Conservation (phyloP, 257 asterid genomes). For the Solanum arcanum region DNA sequence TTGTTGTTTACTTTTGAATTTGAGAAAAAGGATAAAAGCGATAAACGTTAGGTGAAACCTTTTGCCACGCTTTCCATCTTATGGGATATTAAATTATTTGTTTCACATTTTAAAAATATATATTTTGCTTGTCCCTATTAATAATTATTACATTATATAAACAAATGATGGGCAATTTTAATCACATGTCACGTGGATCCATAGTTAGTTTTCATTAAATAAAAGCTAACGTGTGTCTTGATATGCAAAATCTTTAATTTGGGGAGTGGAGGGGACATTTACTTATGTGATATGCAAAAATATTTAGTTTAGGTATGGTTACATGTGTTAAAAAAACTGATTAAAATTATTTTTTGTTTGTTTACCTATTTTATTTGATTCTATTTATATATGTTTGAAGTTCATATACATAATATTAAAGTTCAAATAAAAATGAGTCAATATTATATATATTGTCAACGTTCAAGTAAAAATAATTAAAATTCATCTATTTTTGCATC, state of each 20-base stretch:
- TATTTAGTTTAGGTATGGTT: too few relatives aligned
- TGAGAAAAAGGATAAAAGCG: background rate
- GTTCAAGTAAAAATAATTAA: too few relatives aligned
- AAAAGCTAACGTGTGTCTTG: background rate
- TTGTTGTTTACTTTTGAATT: background rate
- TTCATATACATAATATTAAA: too few relatives aligned
- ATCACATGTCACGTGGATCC: conserved; percentile 30
- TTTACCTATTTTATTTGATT: too few relatives aligned
- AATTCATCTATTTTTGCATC: too few relatives aligned
- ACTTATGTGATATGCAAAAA: background rate
- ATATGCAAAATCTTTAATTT: too few relatives aligned
- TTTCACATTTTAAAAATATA: background rate
- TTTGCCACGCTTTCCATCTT: background rate
- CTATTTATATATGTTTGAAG: background rate
- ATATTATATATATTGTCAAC: too few relatives aligned
- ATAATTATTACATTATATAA: conserved; percentile 24
- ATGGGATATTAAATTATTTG: background rate
- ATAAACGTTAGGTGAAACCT: background rate
- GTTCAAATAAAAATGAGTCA: too few relatives aligned
- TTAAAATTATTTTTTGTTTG: background rate
- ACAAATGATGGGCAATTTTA: conserved; percentile 4
- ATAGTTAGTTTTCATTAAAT: background rate
- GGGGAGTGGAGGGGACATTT: fast-evolving
- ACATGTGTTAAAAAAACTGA: background rate
- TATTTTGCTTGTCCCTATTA: background rate